Evolutionary conservation across 257 asterid species (phyloP), one percentile per base, ranked within the genome.

Genomic region (Plantago elongata): DNA sequence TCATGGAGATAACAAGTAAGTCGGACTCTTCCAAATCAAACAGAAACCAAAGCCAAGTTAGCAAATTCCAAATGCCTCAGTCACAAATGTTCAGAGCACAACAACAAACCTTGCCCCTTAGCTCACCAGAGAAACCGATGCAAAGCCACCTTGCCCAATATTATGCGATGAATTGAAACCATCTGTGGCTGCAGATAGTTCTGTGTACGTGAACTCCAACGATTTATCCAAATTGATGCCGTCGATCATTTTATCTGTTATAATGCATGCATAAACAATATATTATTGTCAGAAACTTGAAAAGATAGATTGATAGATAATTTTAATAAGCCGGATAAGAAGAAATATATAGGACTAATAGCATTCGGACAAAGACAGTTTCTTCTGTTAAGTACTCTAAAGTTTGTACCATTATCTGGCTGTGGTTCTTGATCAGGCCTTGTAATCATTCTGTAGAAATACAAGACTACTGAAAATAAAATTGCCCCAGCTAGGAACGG

Each of bases 121-220:
- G 67, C 74, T 80, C 94, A 13, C 73, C 95, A 45, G 78, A 84
- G 75, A 50, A 68, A 89, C 96, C 54, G 93, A 57, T 60, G 88
- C 96, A 62, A 80, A 86, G 45, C 93, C 95, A 66, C 96, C 96
- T 82, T 89, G 95, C n/a, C 95, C 97, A 5, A 86, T 89, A 67
- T 89, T 86, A 49, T 76, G 45, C 47, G 79, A 78, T 17, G 80
- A 6, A 74, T 64, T 66, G 62, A 89, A 89, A 75, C 82, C 68
- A 57, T 79, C 47, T 37, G 88, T 77, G 30, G 94, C 95, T 15
- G 43, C 30, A 0, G 95, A 89, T 46, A 89, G 83, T 69, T 89
- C 97, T 44, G 82, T 83, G 15, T 77, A 76, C 0, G 81, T 75
- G 77, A 82, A 89, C 72, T 84, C 95, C 45, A 89, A 82, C 1